Evolutionary conservation across 1,284 basidiomycete genomes (phyloP).

Genomic region (Jaminaea rosea): DNA sequence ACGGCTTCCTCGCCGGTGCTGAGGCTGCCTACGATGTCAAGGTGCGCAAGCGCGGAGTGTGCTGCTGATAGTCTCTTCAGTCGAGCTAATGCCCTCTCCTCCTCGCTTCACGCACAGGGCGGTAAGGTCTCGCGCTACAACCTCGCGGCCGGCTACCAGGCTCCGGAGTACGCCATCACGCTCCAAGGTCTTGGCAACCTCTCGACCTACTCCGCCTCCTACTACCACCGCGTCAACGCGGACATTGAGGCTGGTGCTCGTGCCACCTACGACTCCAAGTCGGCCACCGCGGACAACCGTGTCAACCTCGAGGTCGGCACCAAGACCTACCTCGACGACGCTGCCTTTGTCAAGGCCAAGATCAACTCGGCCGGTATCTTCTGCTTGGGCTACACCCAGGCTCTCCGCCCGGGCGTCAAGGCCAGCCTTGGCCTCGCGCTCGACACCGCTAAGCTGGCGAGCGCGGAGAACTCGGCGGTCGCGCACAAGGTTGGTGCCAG

Average conservation of each 20-base stretch:
- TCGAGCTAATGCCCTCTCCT: too few relatives aligned
- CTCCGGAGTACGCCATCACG: constrained; percentile 92
- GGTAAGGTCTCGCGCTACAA: constrained; percentile 88
- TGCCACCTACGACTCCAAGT: constrained; percentile 86
- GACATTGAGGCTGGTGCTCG: constrained; percentile 92
- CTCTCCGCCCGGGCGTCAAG: constrained; percentile 71
- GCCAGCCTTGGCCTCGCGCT: constrained; percentile 65
- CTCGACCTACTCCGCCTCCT: constrained; percentile 85
- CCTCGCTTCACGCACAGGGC: too few relatives aligned
- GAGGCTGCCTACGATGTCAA: constrained; percentile 96
- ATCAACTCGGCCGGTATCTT: constrained; percentile 71
- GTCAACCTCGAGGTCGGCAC: constrained; percentile 91
- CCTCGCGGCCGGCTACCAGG: constrained; percentile 84
- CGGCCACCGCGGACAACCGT: constrained; percentile 57
- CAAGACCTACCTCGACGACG: constrained; percentile 76
- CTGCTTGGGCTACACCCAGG: constrained; percentile 43
- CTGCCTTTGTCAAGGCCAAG: constrained; percentile 92
- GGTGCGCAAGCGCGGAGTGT: too few relatives aligned
- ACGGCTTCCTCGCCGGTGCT: constrained; percentile 92
- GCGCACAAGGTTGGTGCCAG: constrained; percentile 56
- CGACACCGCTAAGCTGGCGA: constrained; percentile 43
- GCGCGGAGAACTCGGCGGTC: constrained; percentile 42
- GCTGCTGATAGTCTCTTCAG: too few relatives aligned
- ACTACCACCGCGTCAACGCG: constrained; percentile 91
- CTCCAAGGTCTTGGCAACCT: constrained; percentile 91